These are phyloP conservation scores for Ephemerocybe angulata DNA, from an alignment of 768 basidiomycete species.

Conservation along the genomic window DNA sequence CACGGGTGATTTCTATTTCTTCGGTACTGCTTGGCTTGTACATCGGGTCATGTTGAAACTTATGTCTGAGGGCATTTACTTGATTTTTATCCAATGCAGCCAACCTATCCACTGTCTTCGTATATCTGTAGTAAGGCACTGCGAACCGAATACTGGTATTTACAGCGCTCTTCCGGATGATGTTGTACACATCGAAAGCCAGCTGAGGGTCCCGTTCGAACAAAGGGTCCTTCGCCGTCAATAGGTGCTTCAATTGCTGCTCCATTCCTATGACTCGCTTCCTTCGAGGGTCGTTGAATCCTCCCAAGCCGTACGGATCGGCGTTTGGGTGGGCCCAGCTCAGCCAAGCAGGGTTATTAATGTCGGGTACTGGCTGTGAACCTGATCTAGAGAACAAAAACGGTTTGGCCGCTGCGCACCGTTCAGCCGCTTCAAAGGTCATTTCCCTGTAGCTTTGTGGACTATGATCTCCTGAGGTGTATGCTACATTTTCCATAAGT, in stretches of 20 bases:
- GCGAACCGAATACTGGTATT: neutral
- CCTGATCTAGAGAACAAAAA: neutral
- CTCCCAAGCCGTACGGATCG: neutral
- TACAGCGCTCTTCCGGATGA: neutral
- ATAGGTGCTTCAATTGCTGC: neutral
- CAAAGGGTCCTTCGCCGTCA: neutral
- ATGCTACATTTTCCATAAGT: neutral
- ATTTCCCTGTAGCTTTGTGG: neutral
- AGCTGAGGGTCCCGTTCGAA: neutral
- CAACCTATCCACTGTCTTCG: neutral
- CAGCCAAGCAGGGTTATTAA: neutral
- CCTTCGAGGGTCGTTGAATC: neutral
- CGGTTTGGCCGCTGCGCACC: neutral
- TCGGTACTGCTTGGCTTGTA: neutral
- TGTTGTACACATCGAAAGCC: conserved; percentile 1
- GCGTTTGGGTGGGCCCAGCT: neutral
- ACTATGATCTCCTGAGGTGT: neutral
- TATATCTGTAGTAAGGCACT: neutral
- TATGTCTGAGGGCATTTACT: neutral
- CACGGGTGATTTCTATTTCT: neutral
- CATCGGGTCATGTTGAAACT: neutral
- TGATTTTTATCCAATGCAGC: neutral
- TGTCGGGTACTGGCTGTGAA: neutral
- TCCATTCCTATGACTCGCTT: neutral
- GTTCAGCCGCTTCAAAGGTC: neutral